A percentile compares a stretch with the other conserved stretches of the same genome.
Evolutionary conservation across 192 early-diverging fungal species (phyloP).

Genomic region (Geosiphon pyriformis): DNA sequence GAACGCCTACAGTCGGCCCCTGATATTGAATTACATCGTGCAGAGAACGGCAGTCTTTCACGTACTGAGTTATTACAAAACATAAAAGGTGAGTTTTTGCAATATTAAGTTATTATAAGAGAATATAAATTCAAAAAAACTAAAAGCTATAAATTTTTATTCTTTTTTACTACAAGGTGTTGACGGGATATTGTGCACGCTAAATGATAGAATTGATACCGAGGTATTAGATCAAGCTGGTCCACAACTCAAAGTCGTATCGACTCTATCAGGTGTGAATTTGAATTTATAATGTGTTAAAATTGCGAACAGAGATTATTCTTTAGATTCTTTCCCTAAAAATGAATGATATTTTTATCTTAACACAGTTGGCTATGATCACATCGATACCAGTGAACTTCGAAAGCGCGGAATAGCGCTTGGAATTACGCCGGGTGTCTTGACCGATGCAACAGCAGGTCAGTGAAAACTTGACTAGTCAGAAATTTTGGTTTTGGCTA

Average conservation of each 20-base stretch:
- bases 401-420: conserved; percentile 50
- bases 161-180: conserved; percentile 35
- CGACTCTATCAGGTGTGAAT: conserved; percentile 55
- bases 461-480: not conserved
- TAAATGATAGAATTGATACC: conserved; percentile 70
- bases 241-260: conserved; percentile 59
- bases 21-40: no score
- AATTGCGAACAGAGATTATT: conserved; percentile 42
- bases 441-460: conserved; percentile 79
- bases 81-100: no score
- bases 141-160: no score
- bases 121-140: no score
- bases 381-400: conserved; percentile 57
- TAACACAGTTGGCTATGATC: conserved; percentile 69
- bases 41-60: no score
- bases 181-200: conserved; percentile 57
- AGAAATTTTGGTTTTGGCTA: not conserved
- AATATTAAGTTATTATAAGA: no score
- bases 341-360: not conserved
- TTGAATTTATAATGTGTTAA: not conserved
- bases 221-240: conserved; percentile 66
- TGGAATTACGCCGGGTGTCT: conserved; percentile 81
- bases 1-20: no score
- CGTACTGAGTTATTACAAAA: no score
- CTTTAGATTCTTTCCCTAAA: not conserved